phyloP scores from a whole-genome alignment of 1,139 yeast species.

The Hansenula lynferdii region DNA sequence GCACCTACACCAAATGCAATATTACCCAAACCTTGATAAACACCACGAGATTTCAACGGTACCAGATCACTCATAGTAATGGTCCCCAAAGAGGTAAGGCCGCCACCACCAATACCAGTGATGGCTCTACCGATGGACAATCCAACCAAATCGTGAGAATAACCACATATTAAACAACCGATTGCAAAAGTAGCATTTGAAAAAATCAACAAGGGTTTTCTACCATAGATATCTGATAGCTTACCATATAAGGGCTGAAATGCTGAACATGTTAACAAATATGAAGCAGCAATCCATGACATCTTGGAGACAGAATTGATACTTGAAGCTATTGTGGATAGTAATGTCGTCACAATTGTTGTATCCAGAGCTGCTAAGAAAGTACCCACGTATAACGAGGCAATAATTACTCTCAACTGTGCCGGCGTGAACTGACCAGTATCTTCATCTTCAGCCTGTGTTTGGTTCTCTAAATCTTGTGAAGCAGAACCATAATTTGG shows the following conservation, averaged over 20 bases:
- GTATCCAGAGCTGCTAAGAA: conserved; percentile 60
- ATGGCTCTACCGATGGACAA: conserved; percentile 66
- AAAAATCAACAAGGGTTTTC: conserved; percentile 48
- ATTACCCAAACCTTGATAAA: conserved; percentile 61
- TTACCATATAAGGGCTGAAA: conserved; percentile 83
- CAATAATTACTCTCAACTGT: conserved; percentile 24
- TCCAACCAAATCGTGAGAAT: conserved; percentile 41
- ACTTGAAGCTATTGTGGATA: conserved; percentile 60
- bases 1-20: conserved; percentile 66
- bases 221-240: conserved; percentile 80
- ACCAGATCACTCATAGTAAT: conserved; percentile 54
- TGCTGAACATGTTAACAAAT: conserved; percentile 55
- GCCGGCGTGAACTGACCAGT: conserved; percentile 2
- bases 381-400: conserved; percentile 41
- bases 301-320: conserved; percentile 47
- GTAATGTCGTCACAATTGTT: conserved; percentile 56
- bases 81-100: conserved; percentile 50
- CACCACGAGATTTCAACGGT: conserved; percentile 53
- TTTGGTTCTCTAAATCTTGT: conserved; percentile 31
- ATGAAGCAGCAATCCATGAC: conserved; percentile 60
- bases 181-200: conserved; percentile 45
- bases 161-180: conserved; percentile 54
- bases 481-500: conserved; percentile 7
- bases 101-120: conserved; percentile 66
- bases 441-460: neutral